Evolutionary conservation across 805 yeast genomes (phyloP), one percentile per base, ranked within the genome.

Genomic region (Suhomyces canberraensis): DNA sequence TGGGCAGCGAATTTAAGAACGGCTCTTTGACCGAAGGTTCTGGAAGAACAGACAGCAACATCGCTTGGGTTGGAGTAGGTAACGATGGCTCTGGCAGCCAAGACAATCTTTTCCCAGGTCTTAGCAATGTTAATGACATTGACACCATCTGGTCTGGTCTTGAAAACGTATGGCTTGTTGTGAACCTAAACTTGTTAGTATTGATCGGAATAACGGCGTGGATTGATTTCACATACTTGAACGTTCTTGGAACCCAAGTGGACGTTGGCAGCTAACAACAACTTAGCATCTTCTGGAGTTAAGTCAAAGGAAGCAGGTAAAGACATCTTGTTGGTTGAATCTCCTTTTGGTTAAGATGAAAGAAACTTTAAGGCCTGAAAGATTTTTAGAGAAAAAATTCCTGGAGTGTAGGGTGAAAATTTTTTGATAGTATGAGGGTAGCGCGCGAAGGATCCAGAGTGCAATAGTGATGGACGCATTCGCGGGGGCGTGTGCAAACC

Each of bases 1-100:
- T 93, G 98, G 62, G 96, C 87, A 69, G 99, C 97, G 69, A 84
- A 93, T 81, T 93, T 93, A 75, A 93, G 84, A 59, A 91, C 99
- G 68, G 98, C 99, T 81, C 99, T 93, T 81, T 93, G 99, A 69
- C 98, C 99, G 78, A 86, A 91, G 62, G 97, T 90, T 82, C 98
- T 91, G 62, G 98, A 87, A 54, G 98, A 90, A 66, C 95, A 88
- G 62, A 96, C 98, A 70, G 90, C 98, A 67, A 93, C 96, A 69
- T 93, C 99, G 57, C 91, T 80, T 55, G 98, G 79, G 84, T 89
- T 88, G 78, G 98, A 98, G 60, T 93, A 84, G 65, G 98, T 96
- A 72, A 98, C 99, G 68, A 93, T 89, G 76, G 91, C 86, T 80
- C 97, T 93, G 61, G 99, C 98, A 67, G 99, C 99, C 71, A 93